These are phyloP conservation scores for Penicillium flavigenum DNA, from an alignment of 495 filamentous ascomycete species.

Conservation along the genomic window DNA sequence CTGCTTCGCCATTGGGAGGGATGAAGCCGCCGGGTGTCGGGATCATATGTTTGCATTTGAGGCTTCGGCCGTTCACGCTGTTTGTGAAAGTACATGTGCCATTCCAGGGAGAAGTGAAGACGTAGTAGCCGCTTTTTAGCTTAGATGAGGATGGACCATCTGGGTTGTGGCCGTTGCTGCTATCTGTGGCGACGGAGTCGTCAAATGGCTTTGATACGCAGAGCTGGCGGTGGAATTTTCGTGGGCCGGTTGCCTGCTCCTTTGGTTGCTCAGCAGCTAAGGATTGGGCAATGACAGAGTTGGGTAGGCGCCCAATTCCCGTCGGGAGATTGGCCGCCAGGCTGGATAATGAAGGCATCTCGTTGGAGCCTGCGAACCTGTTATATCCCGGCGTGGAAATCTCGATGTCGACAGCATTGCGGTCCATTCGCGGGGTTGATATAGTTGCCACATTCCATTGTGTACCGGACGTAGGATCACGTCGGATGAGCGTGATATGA, in stretches of 20 bases:
- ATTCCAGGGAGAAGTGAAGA: conserved; percentile 82
- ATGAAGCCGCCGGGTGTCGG: conserved; percentile 11
- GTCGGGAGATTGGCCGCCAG: conserved; percentile 34
- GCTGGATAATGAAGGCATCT: conserved; percentile 34
- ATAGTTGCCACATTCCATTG: conserved; percentile 92
- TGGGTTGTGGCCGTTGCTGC: conserved; percentile 4
- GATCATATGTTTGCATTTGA: conserved; percentile 74
- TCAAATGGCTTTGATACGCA: conserved; percentile 37
- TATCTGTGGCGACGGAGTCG: conserved; percentile 1
- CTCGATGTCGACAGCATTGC: conserved; percentile 55
- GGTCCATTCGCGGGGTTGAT: conserved; percentile 41
- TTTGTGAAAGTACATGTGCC: conserved; percentile 80
- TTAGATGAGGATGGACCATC: conserved; percentile 27
- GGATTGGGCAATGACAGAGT: conserved; percentile 20
- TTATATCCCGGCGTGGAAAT: conserved; percentile 62
- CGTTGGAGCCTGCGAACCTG: conserved; percentile 51
- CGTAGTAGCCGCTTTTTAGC: conserved; percentile 49
- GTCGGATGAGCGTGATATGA: conserved; percentile 84
- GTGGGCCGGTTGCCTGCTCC: conserved; percentile 26
- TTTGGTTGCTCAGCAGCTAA: conserved; percentile 15
- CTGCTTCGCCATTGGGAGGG: conserved; percentile 16
- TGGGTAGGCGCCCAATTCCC: conserved; percentile 19
- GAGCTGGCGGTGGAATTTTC: conserved; percentile 42
- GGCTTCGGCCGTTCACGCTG: conserved; percentile 65
- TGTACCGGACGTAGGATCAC: conserved; percentile 71